Conservation (phyloP, 1,284 basidiomycete species). For the Ceratobasidium sp. region DNA sequence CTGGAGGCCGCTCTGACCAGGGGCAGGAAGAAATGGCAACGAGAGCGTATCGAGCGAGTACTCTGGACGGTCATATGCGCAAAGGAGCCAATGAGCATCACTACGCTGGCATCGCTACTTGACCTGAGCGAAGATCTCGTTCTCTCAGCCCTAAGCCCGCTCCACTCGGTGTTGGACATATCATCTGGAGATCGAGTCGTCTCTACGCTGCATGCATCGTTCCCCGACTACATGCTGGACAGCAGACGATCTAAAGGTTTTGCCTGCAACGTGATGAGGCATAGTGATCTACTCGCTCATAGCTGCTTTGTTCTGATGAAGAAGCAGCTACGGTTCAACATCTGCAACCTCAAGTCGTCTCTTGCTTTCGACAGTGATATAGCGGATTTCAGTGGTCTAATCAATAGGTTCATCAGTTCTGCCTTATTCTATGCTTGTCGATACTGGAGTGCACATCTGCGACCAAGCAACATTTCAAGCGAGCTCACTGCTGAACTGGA, state of each 20-base stretch:
- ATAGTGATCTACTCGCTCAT: background rate
- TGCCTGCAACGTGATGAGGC: background rate
- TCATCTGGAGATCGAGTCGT: background rate
- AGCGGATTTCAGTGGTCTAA: background rate
- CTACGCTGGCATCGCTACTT: background rate
- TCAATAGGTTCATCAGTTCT: background rate
- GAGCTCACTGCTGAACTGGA: background rate
- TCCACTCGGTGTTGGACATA: background rate
- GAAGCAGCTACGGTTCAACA: background rate
- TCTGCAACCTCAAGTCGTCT: no score
- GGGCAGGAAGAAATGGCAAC: background rate
- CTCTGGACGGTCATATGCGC: slow-evolving; percentile 15
- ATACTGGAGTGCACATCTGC: background rate
- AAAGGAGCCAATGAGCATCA: background rate
- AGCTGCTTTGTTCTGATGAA: background rate
- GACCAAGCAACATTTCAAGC: background rate
- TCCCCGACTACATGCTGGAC: no score
- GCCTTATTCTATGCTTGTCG: background rate
- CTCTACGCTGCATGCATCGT: no score
- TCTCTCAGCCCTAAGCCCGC: background rate
- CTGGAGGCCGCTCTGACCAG: background rate
- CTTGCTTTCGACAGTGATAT: background rate
- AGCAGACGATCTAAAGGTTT: background rate
- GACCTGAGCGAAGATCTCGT: background rate
- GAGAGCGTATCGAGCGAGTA: background rate